These are phyloP conservation scores for Saccharomycopsis crataegensis DNA, from an alignment of 1,139 yeast genomes.

Conservation along the genomic window DNA sequence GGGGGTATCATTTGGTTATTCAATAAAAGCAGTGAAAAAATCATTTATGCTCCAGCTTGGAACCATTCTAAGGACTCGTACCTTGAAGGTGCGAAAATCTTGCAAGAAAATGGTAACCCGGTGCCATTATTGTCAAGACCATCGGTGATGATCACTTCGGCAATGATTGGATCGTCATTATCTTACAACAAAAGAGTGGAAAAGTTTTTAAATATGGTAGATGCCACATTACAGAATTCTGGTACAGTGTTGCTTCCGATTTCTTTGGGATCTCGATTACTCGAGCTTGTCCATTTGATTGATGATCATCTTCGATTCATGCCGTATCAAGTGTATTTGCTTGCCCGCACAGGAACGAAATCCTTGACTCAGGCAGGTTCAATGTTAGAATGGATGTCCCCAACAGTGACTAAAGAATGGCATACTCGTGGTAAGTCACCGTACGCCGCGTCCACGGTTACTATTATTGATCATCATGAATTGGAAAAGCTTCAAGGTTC, in stretches of 20 bases:
- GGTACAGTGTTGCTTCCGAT: slow-evolving; percentile 84
- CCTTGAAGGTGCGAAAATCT: slow-evolving; percentile 70
- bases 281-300: slow-evolving; percentile 68
- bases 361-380: slow-evolving; percentile 76
- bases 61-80: slow-evolving; percentile 88
- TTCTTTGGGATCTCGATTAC: slow-evolving; percentile 71
- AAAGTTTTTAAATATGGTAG: slow-evolving; percentile 56
- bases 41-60: slow-evolving; percentile 90
- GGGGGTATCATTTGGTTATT: slow-evolving; percentile 91
- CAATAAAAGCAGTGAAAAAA: slow-evolving; percentile 64
- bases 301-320: slow-evolving; percentile 37
- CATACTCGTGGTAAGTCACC: slow-evolving; percentile 68
- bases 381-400: slow-evolving; percentile 94
- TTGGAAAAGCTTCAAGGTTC: slow-evolving; percentile 56
- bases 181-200: slow-evolving; percentile 62
- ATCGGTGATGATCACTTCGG: slow-evolving; percentile 73
- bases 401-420: slow-evolving; percentile 74
- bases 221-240: slow-evolving; percentile 55
- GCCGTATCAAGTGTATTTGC: slow-evolving; percentile 56
- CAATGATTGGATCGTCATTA: slow-evolving; percentile 60
- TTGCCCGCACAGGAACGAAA: slow-evolving; percentile 76
- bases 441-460: slow-evolving; percentile 32
- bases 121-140: slow-evolving; percentile 64
- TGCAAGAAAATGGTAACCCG: slow-evolving; percentile 46
- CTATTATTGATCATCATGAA: slow-evolving; percentile 46